These are phyloP conservation scores for barley (Hordeum vulgare) DNA, from an alignment of 176 grass and related monocot species.

Conservation along the genomic window MorexV3_pseudomolecules_assembly NC_058522.1:559484209-559484708, in stretches of 20 bases:
- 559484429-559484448: constrained; percentile 61
- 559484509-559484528: constrained; percentile 89
- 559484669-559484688: constrained; percentile 54
- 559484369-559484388: background rate
- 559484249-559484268: too few species aligned
- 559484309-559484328: too few species aligned
- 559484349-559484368: background rate
- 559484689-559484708: constrained; percentile 50
- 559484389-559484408: background rate
- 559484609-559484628: constrained; percentile 42
- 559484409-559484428: background rate
- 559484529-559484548: constrained; percentile 51
- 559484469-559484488: constrained; percentile 56
- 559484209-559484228: too few species aligned
- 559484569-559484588: constrained; percentile 79
- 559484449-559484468: constrained; percentile 58
- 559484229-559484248: too few species aligned
- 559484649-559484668: constrained; percentile 68
- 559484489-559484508: constrained; percentile 79
- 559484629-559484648: constrained; percentile 57
- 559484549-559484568: constrained; percentile 80
- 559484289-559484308: background rate
- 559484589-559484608: constrained; percentile 75
- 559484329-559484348: background rate
- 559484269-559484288: background rate